Base-by-base conservation (phyloP, 1,139 yeast species). In the Zygosaccharomyces sapae region DNA sequence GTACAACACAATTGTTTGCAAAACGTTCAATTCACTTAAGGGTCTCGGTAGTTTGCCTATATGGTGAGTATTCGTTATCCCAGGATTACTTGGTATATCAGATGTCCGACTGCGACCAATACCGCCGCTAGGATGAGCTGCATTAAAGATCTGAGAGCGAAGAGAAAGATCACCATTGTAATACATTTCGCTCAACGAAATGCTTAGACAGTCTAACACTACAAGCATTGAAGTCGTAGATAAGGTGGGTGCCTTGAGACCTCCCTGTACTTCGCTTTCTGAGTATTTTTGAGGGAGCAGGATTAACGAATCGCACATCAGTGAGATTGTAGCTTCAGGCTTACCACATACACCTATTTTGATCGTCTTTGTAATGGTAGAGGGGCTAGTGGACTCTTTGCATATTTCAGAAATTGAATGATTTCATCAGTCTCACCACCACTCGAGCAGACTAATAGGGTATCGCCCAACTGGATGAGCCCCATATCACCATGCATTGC, bases 401-500 rank as follows among this genome's bases (percentile, higher is more conserved):
- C 38, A 27, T 52, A 49, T 16, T 46, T 38, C 24, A 55, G 34
- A 34, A 67, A 51, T 19, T 55, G 55, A 20, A 81, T 53, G 37
- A 89, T 72, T 62, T 88, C 97, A 0, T 90, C 86, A 1, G 96
- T 84, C 56, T 81, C 83, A 1, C 97, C 97, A 38, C 92, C 86
- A 0, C 92, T 81, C 35, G 88, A 77, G 62, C 87, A 71, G 5
- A 88, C 65, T 46, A 88, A 57, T 20, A 81, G 75, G 65, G 87
- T 95, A 30, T 73, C 68, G 34, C 68, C 66, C 18, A 69, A 70
- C 29, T 80, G 70, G 22, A 88, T 68, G 33, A 81, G 67, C 0
- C 96, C 97, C 57, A 88, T 72, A 63, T 88, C 97, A 4, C 97
- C 97, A 63, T 88, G 97, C 27, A 89, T 70, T 0, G 96, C 96